These are phyloP conservation scores for Rhododendron mucronatum DNA, from an alignment of 148 eudicot species.

Conservation along the genomic window DNA sequence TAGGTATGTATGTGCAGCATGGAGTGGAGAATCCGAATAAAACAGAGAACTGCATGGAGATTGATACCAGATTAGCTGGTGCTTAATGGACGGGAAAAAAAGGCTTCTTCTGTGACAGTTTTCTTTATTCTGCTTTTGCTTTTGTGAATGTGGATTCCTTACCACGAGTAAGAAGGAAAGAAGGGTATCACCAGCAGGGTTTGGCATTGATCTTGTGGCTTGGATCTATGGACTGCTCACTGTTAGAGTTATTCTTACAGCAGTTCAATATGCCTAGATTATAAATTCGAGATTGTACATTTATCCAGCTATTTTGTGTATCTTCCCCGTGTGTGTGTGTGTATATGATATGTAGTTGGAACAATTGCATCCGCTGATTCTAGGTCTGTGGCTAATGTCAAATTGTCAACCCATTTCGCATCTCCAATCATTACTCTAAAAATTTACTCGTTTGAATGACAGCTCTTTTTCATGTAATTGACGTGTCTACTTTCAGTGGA, in stretches of 20 bases:
- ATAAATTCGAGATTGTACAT: neutral
- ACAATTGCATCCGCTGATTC: neutral
- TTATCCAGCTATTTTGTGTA: neutral
- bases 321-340: neutral
- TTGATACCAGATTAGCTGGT: neutral
- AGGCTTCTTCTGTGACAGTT: conserved; percentile 27
- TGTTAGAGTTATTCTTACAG: neutral
- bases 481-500: neutral
- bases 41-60: neutral
- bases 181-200: conserved; percentile 26
- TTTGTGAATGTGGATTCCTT: conserved; percentile 44
- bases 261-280: neutral
- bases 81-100: neutral
- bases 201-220: neutral
- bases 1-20: neutral
- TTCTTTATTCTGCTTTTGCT: conserved; percentile 35
- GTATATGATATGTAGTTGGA: neutral
- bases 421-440: neutral
- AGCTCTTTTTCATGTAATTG: neutral
- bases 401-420: neutral
- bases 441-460: neutral
- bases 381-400: neutral
- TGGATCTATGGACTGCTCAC: conserved; percentile 4
- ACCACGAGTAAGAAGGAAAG: conserved; percentile 61
- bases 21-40: conserved; percentile 24